Base-by-base conservation (phyloP, 768 basidiomycete genomes). In the Mrakia hoshinonis region DNA sequence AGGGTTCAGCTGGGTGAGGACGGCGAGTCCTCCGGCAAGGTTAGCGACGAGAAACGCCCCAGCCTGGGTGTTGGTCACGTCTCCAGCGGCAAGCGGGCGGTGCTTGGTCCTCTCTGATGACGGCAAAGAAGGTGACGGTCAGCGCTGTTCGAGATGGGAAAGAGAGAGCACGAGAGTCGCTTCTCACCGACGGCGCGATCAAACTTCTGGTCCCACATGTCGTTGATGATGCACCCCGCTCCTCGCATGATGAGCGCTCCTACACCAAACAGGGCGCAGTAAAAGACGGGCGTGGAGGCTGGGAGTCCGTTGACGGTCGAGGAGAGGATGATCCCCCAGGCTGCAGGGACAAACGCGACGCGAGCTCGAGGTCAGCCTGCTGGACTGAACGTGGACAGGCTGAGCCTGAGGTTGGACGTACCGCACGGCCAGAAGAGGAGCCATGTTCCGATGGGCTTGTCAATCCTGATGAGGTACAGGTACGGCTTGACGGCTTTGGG, bases 281-380 rank as follows among this genome's bases (percentile, higher is more conserved):
- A 95, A 22, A 85, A 87, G 67, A 92, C 77, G 20, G 91, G 89
- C 0, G 83, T 84, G 2, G 85, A 84, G 58, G 84, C 82, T 0
- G 92, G 89, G 5, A 85, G 81, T 26, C 87, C 82, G 10, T 86
- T 80, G 13, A 90, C 87, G 75, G 93, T 94, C 2, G 91, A 87
- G 0, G 92, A 92, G 90, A 99, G 95, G 9, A 92, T 91, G 76
- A 99, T 96, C 12, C 92, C 92, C 96, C 96, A 99, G 10, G 93
- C 96, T 99, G 75, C 15, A 26, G 26, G 54, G 24, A 31, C 11
- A 11, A 34, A 24, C 18, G 47, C 20, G 34, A 3, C 7, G 24
- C 43, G 43, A 49, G 24, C 24, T 39, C 18, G 39, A 49, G 29
- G 24, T 10, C 12, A 7, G 22, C 11, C 46, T 31, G 38, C 24